These are phyloP conservation scores for Alternaria ethzedia DNA, from an alignment of 2,329 filamentous ascomycete genomes.

Conservation along the genomic window DNA sequence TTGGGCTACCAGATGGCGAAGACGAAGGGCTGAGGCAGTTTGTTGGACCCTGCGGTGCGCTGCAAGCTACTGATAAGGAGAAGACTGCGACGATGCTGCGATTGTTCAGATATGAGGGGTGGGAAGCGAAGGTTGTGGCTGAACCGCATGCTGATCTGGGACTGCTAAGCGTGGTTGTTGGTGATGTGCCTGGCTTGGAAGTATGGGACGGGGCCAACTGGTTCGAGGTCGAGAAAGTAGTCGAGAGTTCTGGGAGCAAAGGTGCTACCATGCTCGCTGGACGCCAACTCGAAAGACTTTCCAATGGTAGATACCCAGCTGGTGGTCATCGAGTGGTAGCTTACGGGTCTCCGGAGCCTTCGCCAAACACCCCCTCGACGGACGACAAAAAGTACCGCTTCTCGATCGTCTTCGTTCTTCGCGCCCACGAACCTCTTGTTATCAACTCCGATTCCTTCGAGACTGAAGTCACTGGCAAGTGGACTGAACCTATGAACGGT, in stretches of 20 bases:
- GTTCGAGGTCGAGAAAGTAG: conserved; percentile 38
- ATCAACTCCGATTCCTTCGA: conserved; percentile 36
- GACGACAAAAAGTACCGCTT: conserved; percentile 34
- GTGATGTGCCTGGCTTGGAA: conserved; percentile 46
- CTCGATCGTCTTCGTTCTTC: conserved; percentile 47
- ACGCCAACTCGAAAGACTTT: conserved; percentile 37
- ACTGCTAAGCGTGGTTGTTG: conserved; percentile 42
- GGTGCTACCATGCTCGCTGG: conserved; percentile 40
- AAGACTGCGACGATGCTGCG: conserved; percentile 47
- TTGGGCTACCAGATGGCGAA: conserved; percentile 24
- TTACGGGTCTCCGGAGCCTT: conserved; percentile 27
- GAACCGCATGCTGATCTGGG: conserved; percentile 48
- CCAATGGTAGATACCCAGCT: conserved; percentile 37
- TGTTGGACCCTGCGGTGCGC: conserved; percentile 30
- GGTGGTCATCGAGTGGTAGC: conserved; percentile 46
- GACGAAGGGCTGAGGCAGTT: conserved; percentile 29
- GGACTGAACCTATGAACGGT: conserved; percentile 28
- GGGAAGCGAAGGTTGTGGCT: conserved; percentile 44
- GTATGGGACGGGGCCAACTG: conserved; percentile 39
- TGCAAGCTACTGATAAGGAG: conserved; percentile 27
- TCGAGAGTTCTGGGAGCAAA: conserved; percentile 13
- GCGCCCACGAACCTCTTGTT: conserved; percentile 37
- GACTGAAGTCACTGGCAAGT: conserved; percentile 39
- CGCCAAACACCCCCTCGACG: not conserved
- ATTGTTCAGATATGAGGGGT: conserved; percentile 46